Base-by-base conservation (phyloP, 805 yeast genomes). In the Pichia sporocuriosa region DNA sequence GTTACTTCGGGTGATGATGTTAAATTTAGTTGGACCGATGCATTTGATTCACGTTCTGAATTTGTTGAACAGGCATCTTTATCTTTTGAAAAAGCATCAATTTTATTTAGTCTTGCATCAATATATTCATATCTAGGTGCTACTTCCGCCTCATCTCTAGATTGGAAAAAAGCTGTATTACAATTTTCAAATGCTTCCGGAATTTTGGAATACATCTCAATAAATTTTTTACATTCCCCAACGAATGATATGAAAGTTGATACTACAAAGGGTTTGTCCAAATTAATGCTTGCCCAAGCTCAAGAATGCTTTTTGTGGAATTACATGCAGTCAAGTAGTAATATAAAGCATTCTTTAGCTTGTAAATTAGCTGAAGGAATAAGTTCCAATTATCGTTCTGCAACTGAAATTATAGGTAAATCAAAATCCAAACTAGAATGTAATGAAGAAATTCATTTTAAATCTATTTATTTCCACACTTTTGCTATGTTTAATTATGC, bases 201-300 rank as follows among this genome's bases (percentile, higher is more conserved):
- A 1, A 72, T 87, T 24, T 83, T 74, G 54, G 71, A 74, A 45
- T 84, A 75, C 50, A 67, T 89, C 21, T 71, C 81, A 33, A 90
- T 84, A 50, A 84, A 83, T 60, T 90, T 90, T 61, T 64, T 88
- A 35, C 93, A 89, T 61, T 90, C 96, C 0, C 96, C 97, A 1
- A 77, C 88, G 4, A 66, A 71, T 5, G 98, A 90, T 60, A 65
- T 89, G 37, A 68, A 73, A 45, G 83, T 82, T 26, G 76, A 81
- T 19, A 78, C 86, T 0, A 75, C 85, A 9, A 69, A 70, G 32
- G 80, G 85, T 27, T 68, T 90, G 38, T 58, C 70, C 13, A 72
- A 72, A 48, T 59, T 89, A 41, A 77, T 82, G 76, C 66, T 87
- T 42, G 93, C 94, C 0, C 96, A 90, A 59, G 86, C 93, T 3